Evolutionary conservation across 2,329 filamentous ascomycete species (phyloP).

Genomic region (Fusarium humuli): DNA sequence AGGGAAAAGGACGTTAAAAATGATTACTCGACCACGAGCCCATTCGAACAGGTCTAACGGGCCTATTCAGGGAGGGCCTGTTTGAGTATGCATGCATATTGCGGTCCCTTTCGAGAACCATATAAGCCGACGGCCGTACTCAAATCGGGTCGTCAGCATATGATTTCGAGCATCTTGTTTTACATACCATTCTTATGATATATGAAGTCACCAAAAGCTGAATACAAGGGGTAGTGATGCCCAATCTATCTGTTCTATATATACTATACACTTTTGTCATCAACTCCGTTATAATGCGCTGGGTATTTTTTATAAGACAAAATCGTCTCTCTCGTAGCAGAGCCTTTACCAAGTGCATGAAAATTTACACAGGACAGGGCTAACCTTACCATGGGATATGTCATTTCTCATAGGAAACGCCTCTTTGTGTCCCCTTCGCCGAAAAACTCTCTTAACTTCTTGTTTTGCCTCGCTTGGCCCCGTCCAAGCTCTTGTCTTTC

Average conservation of each 20-base stretch:
- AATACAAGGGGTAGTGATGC: slow-evolving; percentile 6
- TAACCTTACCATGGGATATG: background rate
- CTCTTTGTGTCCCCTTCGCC: background rate
- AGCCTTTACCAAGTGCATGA: background rate
- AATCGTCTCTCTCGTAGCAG: background rate
- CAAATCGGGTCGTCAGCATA: background rate
- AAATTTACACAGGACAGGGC: background rate
- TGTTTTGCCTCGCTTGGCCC: background rate
- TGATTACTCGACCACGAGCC: slow-evolving; percentile 33
- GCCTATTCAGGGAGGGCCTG: slow-evolving; percentile 13
- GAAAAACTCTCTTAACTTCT: background rate
- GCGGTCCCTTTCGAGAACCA: background rate
- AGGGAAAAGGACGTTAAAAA: slow-evolving; percentile 32
- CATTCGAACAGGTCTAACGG: slow-evolving; percentile 35
- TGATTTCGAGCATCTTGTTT: slow-evolving; percentile 5
- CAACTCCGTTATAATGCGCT: slow-evolving; percentile 11
- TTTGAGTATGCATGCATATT: background rate
- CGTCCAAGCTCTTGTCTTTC: background rate
- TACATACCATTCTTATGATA: slow-evolving; percentile 16
- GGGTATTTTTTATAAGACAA: slow-evolving; percentile 22
- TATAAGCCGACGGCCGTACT: background rate
- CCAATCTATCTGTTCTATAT: background rate
- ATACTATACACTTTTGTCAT: background rate
- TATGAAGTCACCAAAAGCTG: slow-evolving; percentile 22
- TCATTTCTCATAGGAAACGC: background rate